Conservation (phyloP, 768 basidiomycete species). For the Psilocybe sp. region DNA sequence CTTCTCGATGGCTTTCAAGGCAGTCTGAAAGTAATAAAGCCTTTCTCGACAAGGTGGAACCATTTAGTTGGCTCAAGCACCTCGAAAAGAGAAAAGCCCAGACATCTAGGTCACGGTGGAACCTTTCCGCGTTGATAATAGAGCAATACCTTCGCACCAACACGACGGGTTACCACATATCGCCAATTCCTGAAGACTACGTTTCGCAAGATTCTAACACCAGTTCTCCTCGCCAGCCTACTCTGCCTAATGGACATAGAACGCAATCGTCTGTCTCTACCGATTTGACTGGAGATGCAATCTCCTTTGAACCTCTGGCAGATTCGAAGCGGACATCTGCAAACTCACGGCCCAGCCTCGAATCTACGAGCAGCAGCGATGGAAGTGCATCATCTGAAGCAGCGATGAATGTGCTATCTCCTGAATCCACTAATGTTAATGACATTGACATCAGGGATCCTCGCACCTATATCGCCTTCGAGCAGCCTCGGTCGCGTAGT, state of each 20-base stretch:
- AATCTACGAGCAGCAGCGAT: constrained; percentile 42
- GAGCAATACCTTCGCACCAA: constrained; percentile 60
- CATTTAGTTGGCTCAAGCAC: constrained; percentile 74
- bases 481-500: constrained; percentile 10
- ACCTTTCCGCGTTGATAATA: constrained; percentile 65
- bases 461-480: background rate
- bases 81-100: constrained; percentile 42
- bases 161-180: constrained; percentile 30
- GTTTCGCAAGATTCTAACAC: constrained; percentile 15
- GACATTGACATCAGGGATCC: constrained; percentile 7
- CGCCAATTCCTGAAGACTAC: constrained; percentile 44
- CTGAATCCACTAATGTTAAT: constrained; percentile 13
- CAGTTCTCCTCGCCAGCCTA: constrained; percentile 15
- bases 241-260: background rate
- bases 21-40: constrained; percentile 45
- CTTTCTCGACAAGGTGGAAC: constrained; percentile 64
- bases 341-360: constrained; percentile 41
- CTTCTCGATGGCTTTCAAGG: constrained; percentile 59
- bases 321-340: constrained; percentile 45
- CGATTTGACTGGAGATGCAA: constrained; percentile 39
- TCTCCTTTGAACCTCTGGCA: constrained; percentile 58
- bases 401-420: constrained; percentile 11
- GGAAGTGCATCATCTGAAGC: constrained; percentile 31
- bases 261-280: constrained; percentile 15
- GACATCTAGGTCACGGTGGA: constrained; percentile 47